These are phyloP conservation scores for Gymnopilus dilepis DNA, from an alignment of 768 basidiomycete species.

Conservation along the genomic window DNA sequence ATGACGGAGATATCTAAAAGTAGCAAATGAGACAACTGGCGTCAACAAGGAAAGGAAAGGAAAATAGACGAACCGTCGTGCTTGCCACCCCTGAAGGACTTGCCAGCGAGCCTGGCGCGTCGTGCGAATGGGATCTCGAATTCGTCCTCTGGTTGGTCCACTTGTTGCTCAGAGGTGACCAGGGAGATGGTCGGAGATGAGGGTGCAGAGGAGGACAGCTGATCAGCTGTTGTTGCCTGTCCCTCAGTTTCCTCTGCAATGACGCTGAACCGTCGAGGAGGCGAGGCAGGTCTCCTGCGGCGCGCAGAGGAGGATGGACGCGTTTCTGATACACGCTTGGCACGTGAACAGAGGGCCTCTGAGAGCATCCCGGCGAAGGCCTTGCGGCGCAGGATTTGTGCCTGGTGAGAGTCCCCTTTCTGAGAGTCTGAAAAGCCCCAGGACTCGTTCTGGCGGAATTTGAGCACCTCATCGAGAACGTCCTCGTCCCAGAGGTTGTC, in stretches of 20 bases:
- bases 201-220: background rate
- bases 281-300: conserved; percentile 10
- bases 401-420: conserved; percentile 4
- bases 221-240: background rate
- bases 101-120: conserved; percentile 77
- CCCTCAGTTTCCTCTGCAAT: conserved; percentile 17
- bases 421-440: conserved; percentile 13
- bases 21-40: background rate
- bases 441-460: conserved; percentile 46
- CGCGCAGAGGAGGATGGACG: conserved; percentile 12
- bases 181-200: conserved; percentile 12
- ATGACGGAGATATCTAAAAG: conserved; percentile 65
- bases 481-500: conserved; percentile 93
- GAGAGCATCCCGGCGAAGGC: conserved; percentile 73
- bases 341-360: conserved; percentile 83
- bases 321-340: conserved; percentile 69
- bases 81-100: conserved; percentile 80
- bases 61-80: conserved; percentile 64
- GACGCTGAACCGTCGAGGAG: conserved; percentile 17
- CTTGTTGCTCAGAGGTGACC: conserved; percentile 14
- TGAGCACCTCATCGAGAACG: conserved; percentile 77
- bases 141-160: conserved; percentile 24
- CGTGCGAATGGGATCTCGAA: conserved; percentile 83
- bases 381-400: conserved; percentile 34
- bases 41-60: background rate